phyloP scores from a whole-genome alignment of 306 rosid species.

The Ammopiptanthus mongolicus region DNA sequence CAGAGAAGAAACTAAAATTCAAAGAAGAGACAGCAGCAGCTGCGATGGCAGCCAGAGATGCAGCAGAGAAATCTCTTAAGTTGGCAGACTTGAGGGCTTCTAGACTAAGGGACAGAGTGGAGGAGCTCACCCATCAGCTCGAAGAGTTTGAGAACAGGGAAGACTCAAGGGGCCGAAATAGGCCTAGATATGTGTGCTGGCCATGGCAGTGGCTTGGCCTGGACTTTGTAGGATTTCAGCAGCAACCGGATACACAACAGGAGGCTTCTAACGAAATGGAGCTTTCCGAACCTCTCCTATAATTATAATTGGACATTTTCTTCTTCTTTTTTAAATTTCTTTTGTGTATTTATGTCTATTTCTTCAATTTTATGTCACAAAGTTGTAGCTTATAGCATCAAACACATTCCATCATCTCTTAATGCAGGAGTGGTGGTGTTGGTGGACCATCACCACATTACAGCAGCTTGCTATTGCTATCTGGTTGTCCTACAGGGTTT shows the following conservation, averaged over 20 bases:
- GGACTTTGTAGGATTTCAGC: slow-evolving; percentile 74
- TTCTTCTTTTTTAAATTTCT: background rate
- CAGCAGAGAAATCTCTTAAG: slow-evolving; percentile 89
- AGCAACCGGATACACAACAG: slow-evolving; percentile 46
- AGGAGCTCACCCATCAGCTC: slow-evolving; percentile 88
- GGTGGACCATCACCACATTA: slow-evolving; percentile 13
- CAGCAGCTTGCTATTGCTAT: slow-evolving; percentile 8
- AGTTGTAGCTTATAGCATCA: slow-evolving; percentile 35
- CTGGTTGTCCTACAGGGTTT: slow-evolving; percentile 3
- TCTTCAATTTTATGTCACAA: slow-evolving; percentile 36
- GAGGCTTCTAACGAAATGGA: slow-evolving; percentile 89
- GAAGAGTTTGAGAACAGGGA: slow-evolving; percentile 82
- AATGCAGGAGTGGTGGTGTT: slow-evolving; percentile 22
- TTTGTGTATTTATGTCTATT: slow-evolving; percentile 45
- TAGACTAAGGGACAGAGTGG: slow-evolving; percentile 85
- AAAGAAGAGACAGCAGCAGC: slow-evolving; percentile 96
- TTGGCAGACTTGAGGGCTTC: slow-evolving; percentile 87
- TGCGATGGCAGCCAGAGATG: slow-evolving; percentile 99
- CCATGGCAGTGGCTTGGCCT: slow-evolving; percentile 99
- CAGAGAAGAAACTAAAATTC: slow-evolving; percentile 81
- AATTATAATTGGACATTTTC: slow-evolving; percentile 27
- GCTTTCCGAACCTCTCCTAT: slow-evolving; percentile 90
- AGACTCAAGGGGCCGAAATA: slow-evolving; percentile 51
- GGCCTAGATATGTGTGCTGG: slow-evolving; percentile 95
- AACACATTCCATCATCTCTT: slow-evolving; percentile 15